Conservation (phyloP, 768 basidiomycete genomes). For the Pleurotus platypus region DNA sequence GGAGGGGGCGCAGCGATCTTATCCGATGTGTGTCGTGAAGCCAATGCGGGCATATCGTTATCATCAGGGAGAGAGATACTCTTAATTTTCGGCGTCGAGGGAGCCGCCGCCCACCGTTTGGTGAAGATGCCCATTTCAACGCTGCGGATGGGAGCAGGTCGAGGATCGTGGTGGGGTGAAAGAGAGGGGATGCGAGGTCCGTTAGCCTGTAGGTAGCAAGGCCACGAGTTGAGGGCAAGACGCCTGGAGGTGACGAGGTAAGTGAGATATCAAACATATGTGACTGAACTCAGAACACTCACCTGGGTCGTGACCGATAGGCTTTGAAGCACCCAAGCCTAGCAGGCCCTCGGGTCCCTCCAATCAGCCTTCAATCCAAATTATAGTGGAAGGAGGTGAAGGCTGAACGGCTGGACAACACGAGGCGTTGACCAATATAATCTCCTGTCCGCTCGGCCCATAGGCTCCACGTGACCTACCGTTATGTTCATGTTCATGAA, state of each 20-base stretch:
- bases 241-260: slow-evolving; percentile 4
- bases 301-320: slow-evolving; percentile 8
- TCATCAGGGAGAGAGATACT: slow-evolving; percentile 7
- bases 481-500: neutral
- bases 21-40: slow-evolving; percentile 7
- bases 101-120: slow-evolving; percentile 2
- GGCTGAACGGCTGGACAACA: slow-evolving; percentile 7
- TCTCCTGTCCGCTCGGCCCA: slow-evolving; percentile 1
- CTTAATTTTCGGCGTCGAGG: slow-evolving; percentile 9
- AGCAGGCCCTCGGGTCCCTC: slow-evolving; percentile 6
- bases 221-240: slow-evolving; percentile 8
- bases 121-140: slow-evolving; percentile 4
- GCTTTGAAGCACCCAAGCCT: slow-evolving; percentile 10
- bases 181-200: neutral
- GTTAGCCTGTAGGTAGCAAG: slow-evolving; percentile 6
- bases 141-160: neutral
- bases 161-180: slow-evolving; percentile 7
- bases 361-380: slow-evolving; percentile 1
- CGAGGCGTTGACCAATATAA: slow-evolving; percentile 3
- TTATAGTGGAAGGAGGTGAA: slow-evolving; percentile 7
- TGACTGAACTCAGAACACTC: neutral
- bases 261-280: slow-evolving; percentile 7
- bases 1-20: slow-evolving; percentile 1
- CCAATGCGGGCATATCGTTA: neutral
- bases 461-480: neutral